Evolutionary conservation across 306 rosid genomes (phyloP), one percentile per base, ranked within the genome.

Genomic region (Canavalia gladiata): DNA sequence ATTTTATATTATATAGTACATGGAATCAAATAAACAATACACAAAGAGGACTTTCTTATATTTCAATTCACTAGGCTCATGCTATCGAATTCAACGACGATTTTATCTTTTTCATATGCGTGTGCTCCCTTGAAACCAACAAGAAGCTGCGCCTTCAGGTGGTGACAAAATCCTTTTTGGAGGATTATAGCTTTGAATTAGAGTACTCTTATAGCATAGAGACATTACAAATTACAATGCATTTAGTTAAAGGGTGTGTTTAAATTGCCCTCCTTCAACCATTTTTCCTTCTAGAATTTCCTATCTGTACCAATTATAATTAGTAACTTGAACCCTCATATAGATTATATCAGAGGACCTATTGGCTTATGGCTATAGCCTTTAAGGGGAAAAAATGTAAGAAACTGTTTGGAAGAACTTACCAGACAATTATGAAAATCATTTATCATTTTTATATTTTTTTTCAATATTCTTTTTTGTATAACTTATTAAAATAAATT

Each of bases 111-210:
- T 65, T 66, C 74, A 51, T 35, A 45, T 84, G 64, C 30, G 34
- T 49, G 56, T 74, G 85, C 82, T 59, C 85, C 77, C 76, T 86
- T 82, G 81, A 82, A 82, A 76, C 87, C 86, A 71, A 80, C 85
- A 82, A 63, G 71, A 55, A 78, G 35, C 62, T 52, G 84, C 80
- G 35, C 68, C 85, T 67, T 72, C 72, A 54, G 69, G 51, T 78
- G 76, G 68, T 64, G 85, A 84, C 89, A 80, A 80, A 69, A 25
- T 54, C 83, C 83, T 71, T 51, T 68, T 59, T 70, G 72, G 68
- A 66, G 72, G 73, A 37, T 69, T 66, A 69, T 47, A 59, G 43
- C 31, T 64, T 51, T 75, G 58, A 39, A 50, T 72, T 30, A 13
- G 37, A 74, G 50, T 3, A 67, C 10, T 49, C 57, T 58, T 71